Evolutionary conservation across 768 basidiomycete genomes (phyloP), one percentile per base, ranked within the genome.

Genomic region (Tulasnella sp.): DNA sequence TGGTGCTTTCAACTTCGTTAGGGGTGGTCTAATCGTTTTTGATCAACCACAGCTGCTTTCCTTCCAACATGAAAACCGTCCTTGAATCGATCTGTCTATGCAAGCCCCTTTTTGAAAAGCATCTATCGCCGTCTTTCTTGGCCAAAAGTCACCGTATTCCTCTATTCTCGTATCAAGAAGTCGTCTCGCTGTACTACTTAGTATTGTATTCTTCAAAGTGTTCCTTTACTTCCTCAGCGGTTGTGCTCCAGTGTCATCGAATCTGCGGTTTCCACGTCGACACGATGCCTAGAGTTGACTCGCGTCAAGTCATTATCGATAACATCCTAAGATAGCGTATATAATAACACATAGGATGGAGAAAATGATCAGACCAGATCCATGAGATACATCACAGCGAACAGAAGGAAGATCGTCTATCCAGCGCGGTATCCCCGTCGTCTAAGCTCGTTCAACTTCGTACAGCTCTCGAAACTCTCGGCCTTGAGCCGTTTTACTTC

Each of bases 401-500:
- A 6, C 15, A 34, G 15, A 25, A 64, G 31, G 54, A 34, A 64
- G 31, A 64, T 64, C 8, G 29, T 64, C 58, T 64, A 64, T 64
- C 58, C 58, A 64, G 58, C 25, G 58, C 58, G 58, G 39, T 74
- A 74, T 58, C 73, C 73, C 52, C 29, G 36, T n/a, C 64, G 45
- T 54, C 54, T 64, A 64, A 64, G 54, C 22, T 58, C 25, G 7
- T 54, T 34, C 29, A 68, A 49, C 69, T 69, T 64, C 15, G 36
- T 54, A 71, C 75, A 76, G 40, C 64, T 69, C 31, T 76, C 75
- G 52, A 45, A 70, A 45, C 85, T 87, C 85, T 96, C 91, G 38
- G 83, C 83, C 71, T 92, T 88, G 72, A 97, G 91, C 79, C 84
- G 82, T 82, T 86, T 85, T 77, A 99, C 91, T 83, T 93, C 93